phyloP scores from a whole-genome alignment of 805 yeast genomes.

The Candida insectorum region DNA sequence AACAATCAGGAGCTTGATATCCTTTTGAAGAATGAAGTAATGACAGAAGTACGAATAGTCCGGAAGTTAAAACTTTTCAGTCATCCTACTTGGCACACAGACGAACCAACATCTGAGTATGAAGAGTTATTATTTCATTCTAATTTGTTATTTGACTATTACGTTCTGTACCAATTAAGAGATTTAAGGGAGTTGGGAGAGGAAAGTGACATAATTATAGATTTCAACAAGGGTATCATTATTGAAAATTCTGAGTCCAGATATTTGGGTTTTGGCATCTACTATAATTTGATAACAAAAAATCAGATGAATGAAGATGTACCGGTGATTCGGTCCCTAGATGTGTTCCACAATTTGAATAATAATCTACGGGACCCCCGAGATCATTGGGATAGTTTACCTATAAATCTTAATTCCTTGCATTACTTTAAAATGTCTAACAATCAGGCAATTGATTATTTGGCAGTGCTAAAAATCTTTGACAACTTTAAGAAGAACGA shows the following conservation, averaged over 20 bases:
- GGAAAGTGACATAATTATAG: constrained; percentile 1
- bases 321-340: constrained; percentile 6
- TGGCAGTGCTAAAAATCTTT: constrained; percentile 1
- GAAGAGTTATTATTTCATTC: constrained; percentile 3
- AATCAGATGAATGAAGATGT: constrained; percentile 1
- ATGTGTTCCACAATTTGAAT: constrained; percentile 4
- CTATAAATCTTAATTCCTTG: constrained; percentile 1
- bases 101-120: no score
- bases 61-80: neutral
- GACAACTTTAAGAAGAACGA: constrained; percentile 1
- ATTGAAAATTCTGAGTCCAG: neutral
- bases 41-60: neutral
- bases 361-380: constrained; percentile 1
- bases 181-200: constrained; percentile 1
- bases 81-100: no score
- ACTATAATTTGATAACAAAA: constrained; percentile 1
- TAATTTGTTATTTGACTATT: constrained; percentile 2
- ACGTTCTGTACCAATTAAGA: neutral
- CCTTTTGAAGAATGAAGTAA: neutral
- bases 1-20: constrained; percentile 3
- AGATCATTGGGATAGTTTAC: constrained; percentile 2
- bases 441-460: neutral
- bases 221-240: constrained; percentile 3
- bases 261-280: constrained; percentile 3
- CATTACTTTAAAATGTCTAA: constrained; percentile 5